Percentiles rank a stretch among this genome's conserved stretches.
These are phyloP conservation scores for Clarireedia hainanense DNA, from an alignment of 2,329 filamentous ascomycete species.

Conservation along the genomic window DNA sequence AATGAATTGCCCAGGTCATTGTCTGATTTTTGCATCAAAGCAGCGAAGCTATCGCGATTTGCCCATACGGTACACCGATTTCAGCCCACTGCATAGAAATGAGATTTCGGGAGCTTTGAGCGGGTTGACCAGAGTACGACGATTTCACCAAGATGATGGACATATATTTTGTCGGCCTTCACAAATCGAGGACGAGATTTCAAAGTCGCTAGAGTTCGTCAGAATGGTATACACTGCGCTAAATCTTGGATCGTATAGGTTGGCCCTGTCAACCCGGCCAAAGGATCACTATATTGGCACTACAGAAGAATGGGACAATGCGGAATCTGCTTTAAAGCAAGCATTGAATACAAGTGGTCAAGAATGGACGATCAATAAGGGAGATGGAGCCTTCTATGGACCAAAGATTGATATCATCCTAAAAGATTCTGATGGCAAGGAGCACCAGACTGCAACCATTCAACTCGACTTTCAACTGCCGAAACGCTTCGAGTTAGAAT, in stretches of 20 bases:
- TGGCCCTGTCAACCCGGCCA: conserved; percentile 74
- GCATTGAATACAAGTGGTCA: conserved; percentile 57
- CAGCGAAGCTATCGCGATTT: conserved; percentile 71
- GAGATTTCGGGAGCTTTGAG: conserved; percentile 75
- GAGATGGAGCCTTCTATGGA: conserved; percentile 84
- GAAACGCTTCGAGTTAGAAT: conserved; percentile 70
- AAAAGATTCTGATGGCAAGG: conserved; percentile 71
- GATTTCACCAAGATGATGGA: conserved; percentile 86
- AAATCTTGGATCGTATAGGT: conserved; percentile 61
- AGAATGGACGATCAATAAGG: conserved; percentile 67
- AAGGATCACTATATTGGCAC: conserved; percentile 70
- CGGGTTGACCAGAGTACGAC: conserved; percentile 73
- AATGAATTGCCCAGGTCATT: conserved; percentile 91
- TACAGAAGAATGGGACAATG: conserved; percentile 58
- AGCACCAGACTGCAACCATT: conserved; percentile 82
- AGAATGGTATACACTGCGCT: conserved; percentile 64
- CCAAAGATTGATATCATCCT: conserved; percentile 87
- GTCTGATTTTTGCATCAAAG: conserved; percentile 70
- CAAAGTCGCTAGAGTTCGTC: conserved; percentile 66
- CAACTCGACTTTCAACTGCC: conserved; percentile 88
- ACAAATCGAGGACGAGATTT: conserved; percentile 69
- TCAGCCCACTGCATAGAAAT: conserved; percentile 79
- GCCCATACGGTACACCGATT: conserved; percentile 79
- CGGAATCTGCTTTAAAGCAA: conserved; percentile 57
- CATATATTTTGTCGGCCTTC: conserved; percentile 81